A percentile compares a stretch with the other conserved stretches of the same genome.
Evolutionary conservation across 257 asterid genomes (phyloP).

Genomic region (Anisodus acutangulus): DNA sequence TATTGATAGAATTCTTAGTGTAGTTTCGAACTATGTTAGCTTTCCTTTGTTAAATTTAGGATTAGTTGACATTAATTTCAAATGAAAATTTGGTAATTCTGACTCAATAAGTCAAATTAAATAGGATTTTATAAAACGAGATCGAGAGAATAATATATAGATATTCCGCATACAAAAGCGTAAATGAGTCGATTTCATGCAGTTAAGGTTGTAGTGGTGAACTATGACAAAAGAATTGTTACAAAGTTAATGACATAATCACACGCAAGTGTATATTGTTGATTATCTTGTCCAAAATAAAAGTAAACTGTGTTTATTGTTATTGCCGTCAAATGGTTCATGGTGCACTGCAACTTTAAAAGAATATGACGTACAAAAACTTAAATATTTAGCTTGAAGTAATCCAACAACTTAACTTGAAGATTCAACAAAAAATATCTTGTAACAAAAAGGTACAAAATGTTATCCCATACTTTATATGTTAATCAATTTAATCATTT

Average conservation of each 20-base stretch:
- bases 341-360: neutral
- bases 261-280: constrained; percentile 9
- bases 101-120: no score
- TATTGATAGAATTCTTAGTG: no score
- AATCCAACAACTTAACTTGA: constrained; percentile 7
- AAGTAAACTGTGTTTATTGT: neutral
- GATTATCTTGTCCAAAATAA: neutral
- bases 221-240: neutral
- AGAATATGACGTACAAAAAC: neutral
- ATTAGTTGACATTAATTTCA: neutral
- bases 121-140: neutral
- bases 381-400: neutral
- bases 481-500: neutral
- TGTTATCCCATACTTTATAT: neutral
- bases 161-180: neutral
- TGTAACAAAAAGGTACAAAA: neutral
- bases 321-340: neutral
- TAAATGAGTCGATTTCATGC: neutral
- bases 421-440: neutral
- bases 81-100: neutral
- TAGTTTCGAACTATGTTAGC: no score
- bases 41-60: no score
- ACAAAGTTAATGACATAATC: neutral
- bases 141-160: neutral
- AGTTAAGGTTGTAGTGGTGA: neutral